Base-by-base conservation (phyloP, 2,329 filamentous ascomycete genomes). In the Rhynchosporium graminicola region DNA sequence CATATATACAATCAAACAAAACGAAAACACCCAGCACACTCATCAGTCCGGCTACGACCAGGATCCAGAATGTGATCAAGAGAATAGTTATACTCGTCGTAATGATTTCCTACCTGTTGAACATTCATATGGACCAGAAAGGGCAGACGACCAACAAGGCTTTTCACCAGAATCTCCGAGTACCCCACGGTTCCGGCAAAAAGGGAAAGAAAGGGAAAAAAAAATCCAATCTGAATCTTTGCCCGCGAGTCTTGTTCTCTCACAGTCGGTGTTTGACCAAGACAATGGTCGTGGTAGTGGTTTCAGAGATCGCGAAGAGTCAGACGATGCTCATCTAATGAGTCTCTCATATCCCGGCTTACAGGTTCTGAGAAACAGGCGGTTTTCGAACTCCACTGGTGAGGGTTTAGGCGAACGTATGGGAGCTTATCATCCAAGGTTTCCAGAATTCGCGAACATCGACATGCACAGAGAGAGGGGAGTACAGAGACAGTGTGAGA, bases 361-460 rank as follows among this genome's bases (percentile, higher is more conserved):
- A 31, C 42, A 59, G 29, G 28, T 51, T 9, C 56, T 60, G 4
- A 20, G 31, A 20, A 36, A 36, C 9, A 36, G 33, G 33, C 56
- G 46, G 26, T 46, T 47, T 29, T 60, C 67, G 3, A 59, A 55
- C 28, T 57, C 40, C 5, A 50, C 31, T 3, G 36, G n/a, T 45
- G 20, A 26, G 9, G 20, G 33, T 29, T 15, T 13, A 29, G n/a
- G 15, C 26, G 15, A 26, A 0, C 50, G 26, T 10, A 15, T 20
- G 26, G 60, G 51, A 12, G 20, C 62, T 12, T 71, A 70, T 43
- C 63, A 65, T 51, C 71, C 69, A 31, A 66, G 70, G 1, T 54
- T 78, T 75, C 33, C 80, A 77, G 72, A 77, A 76, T 52, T 80
- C 75, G 57, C 77, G 0, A 78, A 67, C 77, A 57, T 40, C 66